Evolutionary conservation across 2,329 filamentous ascomycete genomes (phyloP), one percentile per base, ranked within the genome.

Genomic region (Paraconiothyrium brasiliense): DNA sequence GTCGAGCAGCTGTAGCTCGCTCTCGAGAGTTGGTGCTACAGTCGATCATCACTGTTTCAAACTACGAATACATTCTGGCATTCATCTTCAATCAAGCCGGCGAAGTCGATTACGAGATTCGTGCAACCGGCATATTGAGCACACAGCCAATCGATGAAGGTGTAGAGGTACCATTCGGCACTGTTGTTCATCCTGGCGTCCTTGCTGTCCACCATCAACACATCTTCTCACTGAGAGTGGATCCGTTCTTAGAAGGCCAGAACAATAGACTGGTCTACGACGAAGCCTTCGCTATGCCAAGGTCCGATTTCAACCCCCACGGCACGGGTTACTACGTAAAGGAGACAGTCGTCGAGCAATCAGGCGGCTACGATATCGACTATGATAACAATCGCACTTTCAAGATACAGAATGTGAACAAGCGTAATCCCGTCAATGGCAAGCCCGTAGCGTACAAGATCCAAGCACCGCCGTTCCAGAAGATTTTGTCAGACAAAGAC

Each of bases 151-250:
- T 91, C 65, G 88, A 91, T 60, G 85, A 89, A 61, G 87, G 86
- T 14, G 75, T 88, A 54, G 84, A 85, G 13, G 88, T 90, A 3
- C 85, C 87, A 2, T 90, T 86, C 81, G 89, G 89, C 37, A 92
- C 89, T 0, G 85, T 90, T 44, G 88, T 92, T 5, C 87, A 89
- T 61, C 89, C 89, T 0, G 89, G 89, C 47, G 89, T 90, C 16
- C 85, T 92, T 37, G 90, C 89, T 2, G 82, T 83, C 0, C 88
- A 91, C 77, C 91, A 93, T 71, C 91, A 94, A 73, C 91, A 93
- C 77, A 90, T 93, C 75, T 92, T 94, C 80, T 76, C 80, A 65
- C 71, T 85, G 64, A 78, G 84, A 59, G 68, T 86, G 61, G 78
- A 86, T 75, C 76, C 82, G 35, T 76, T 78, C 68, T 74, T 84